Evolutionary conservation across 768 basidiomycete genomes (phyloP).

Genomic region (Mrakia hoshinonis): DNA sequence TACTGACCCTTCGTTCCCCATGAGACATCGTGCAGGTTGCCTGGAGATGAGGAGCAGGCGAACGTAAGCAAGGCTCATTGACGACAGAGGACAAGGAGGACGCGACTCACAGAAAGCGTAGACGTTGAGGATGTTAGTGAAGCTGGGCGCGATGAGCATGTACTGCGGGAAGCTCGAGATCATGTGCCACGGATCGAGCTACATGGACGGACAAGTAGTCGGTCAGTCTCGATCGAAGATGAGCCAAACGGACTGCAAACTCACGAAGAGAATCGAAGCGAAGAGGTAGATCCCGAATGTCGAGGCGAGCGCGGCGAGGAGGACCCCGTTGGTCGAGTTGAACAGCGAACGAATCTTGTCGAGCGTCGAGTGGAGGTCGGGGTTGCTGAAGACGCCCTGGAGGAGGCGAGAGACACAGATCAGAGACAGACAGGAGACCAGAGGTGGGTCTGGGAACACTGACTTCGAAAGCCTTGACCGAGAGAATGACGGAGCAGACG

Average conservation of each 20-base stretch:
- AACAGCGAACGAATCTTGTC: constrained; percentile 58
- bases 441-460: too few relatives aligned
- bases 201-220: neutral
- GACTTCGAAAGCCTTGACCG: constrained; percentile 67
- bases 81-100: constrained; percentile 32
- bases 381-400: constrained; percentile 34
- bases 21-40: constrained; percentile 50
- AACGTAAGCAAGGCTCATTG: neutral
- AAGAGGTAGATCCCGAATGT: constrained; percentile 82
- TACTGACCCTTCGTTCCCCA: constrained; percentile 90
- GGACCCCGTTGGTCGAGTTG: constrained; percentile 62
- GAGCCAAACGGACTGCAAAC: constrained; percentile 38
- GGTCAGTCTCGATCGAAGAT: neutral
- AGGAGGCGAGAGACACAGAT: too few relatives aligned
- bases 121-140: constrained; percentile 89
- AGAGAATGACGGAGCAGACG: constrained; percentile 77
- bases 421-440: neutral
- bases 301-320: constrained; percentile 78
- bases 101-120: constrained; percentile 86
- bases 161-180: constrained; percentile 42
- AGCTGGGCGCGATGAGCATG: constrained; percentile 71
- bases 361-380: constrained; percentile 44
- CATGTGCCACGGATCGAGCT: constrained; percentile 98
- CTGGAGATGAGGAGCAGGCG: neutral
- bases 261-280: constrained; percentile 74